Conservation (phyloP, 495 filamentous ascomycete genomes). For the Rostrohypoxylon terebratum region DNA sequence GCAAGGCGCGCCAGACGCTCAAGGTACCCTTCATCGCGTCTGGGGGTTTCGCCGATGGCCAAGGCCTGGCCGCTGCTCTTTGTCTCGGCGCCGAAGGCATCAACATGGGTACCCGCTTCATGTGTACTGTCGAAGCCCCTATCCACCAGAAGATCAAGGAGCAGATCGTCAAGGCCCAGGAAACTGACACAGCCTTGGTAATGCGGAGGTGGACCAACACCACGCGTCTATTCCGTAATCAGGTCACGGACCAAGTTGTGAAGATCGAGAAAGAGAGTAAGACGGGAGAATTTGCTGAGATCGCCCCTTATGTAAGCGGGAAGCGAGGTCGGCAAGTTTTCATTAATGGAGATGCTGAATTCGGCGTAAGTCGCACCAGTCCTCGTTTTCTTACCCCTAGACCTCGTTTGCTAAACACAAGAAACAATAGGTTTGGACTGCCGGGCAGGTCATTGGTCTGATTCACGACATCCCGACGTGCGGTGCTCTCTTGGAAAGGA, state of each 20-base stretch:
- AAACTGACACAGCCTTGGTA: constrained; percentile 91
- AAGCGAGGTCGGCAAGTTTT: constrained; percentile 94
- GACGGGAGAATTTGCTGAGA: constrained; percentile 90
- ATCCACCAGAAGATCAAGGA: constrained; percentile 95
- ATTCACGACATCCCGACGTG: constrained; percentile 75
- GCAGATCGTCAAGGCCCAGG: constrained; percentile 86
- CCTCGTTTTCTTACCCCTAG: constrained; percentile 11
- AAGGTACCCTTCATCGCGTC: constrained; percentile 93
- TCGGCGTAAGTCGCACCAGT: constrained; percentile 72
- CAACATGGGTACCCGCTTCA: constrained; percentile 96
- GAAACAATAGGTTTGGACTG: constrained; percentile 67
- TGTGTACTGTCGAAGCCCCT: constrained; percentile 91
- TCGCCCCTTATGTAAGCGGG: constrained; percentile 90
- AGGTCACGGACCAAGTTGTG: constrained; percentile 81
- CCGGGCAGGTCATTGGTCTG: constrained; percentile 73
- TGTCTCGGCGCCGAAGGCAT: constrained; percentile 92
- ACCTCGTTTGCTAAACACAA: constrained; percentile 1
- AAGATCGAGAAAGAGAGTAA: constrained; percentile 87
- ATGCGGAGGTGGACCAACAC: constrained; percentile 95
- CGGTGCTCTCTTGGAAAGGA: constrained; percentile 64
- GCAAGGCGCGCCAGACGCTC: constrained; percentile 85
- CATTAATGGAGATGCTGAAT: constrained; percentile 89
- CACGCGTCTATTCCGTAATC: constrained; percentile 86
- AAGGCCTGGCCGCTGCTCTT: constrained; percentile 93
- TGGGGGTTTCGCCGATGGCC: constrained; percentile 94